phyloP scores from a whole-genome alignment of 164 flowering plant genomes.

The Paratinospora sagittata region DNA sequence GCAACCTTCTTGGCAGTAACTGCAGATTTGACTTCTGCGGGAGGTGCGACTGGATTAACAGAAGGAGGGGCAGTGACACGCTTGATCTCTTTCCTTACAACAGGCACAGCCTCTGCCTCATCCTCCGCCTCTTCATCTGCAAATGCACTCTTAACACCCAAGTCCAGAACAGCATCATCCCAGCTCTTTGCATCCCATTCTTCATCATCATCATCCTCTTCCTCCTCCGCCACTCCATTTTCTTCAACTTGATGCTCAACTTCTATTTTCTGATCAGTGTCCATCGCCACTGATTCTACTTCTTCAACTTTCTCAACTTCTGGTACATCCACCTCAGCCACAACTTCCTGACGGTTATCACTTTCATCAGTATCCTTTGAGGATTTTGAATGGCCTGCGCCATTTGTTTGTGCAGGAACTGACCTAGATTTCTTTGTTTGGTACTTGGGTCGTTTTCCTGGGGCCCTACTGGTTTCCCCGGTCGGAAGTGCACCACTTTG shows the following conservation, averaged over 20 bases:
- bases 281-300: constrained; percentile 22
- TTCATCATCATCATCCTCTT: constrained; percentile 59
- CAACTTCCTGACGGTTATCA: constrained; percentile 29
- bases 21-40: constrained; percentile 19
- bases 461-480: constrained; percentile 29
- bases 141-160: constrained; percentile 66
- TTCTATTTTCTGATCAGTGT: constrained; percentile 37
- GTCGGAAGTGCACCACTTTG: constrained; percentile 38
- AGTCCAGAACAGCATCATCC: constrained; percentile 68
- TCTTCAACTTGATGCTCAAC: constrained; percentile 31
- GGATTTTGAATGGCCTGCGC: constrained; percentile 26
- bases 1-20: constrained; percentile 21
- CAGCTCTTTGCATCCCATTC: constrained; percentile 99
- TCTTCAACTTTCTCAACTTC: constrained; percentile 49
- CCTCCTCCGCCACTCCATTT: constrained; percentile 53
- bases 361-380: constrained; percentile 31
- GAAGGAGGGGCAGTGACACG: constrained; percentile 21
- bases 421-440: constrained; percentile 66
- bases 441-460: constrained; percentile 67
- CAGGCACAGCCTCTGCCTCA: constrained; percentile 20
- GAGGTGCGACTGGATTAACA: constrained; percentile 21
- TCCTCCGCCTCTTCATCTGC: constrained; percentile 81
- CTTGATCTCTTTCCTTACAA: constrained; percentile 48
- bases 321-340: constrained; percentile 23
- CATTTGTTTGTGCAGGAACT: constrained; percentile 41